These are phyloP conservation scores for Lomentospora prolificans DNA, from an alignment of 2,329 filamentous ascomycete genomes.

Conservation along the genomic window DNA sequence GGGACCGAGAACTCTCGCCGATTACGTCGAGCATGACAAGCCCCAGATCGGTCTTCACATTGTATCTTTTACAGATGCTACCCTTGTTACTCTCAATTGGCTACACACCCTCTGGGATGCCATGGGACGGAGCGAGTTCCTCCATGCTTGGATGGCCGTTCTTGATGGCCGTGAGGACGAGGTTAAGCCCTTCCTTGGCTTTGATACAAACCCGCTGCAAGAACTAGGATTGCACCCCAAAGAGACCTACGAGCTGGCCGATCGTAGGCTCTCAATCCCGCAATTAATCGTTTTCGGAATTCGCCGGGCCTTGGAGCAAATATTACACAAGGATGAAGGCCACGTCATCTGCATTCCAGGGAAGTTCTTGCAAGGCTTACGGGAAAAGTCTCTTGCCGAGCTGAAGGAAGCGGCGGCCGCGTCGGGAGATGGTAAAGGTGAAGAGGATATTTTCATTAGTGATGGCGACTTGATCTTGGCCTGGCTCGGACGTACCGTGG, in stretches of 20 bases:
- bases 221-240: background rate
- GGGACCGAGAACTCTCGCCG: slow-evolving; percentile 19
- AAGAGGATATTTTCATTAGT: slow-evolving; percentile 29
- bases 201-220: slow-evolving; percentile 3
- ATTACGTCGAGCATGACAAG: slow-evolving; percentile 29
- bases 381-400: slow-evolving; percentile 17
- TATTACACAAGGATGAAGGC: background rate
- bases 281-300: slow-evolving; percentile 23
- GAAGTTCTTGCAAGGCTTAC: slow-evolving; percentile 19
- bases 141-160: slow-evolving; percentile 35
- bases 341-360: slow-evolving; percentile 27
- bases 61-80: slow-evolving; percentile 38
- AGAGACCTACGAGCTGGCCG: slow-evolving; percentile 2
- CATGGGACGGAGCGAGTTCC: slow-evolving; percentile 29
- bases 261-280: slow-evolving; percentile 18
- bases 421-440: background rate
- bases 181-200: slow-evolving; percentile 22
- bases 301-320: slow-evolving; percentile 14
- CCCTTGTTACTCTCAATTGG: slow-evolving; percentile 34
- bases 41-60: slow-evolving; percentile 39
- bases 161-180: slow-evolving; percentile 31
- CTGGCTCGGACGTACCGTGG: slow-evolving; percentile 24
- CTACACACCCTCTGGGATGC: slow-evolving; percentile 39
- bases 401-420: background rate
- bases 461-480: slow-evolving; percentile 35